Conservation (phyloP, 139 green algal genomes). For the Chlorella sorokiniana region DNA sequence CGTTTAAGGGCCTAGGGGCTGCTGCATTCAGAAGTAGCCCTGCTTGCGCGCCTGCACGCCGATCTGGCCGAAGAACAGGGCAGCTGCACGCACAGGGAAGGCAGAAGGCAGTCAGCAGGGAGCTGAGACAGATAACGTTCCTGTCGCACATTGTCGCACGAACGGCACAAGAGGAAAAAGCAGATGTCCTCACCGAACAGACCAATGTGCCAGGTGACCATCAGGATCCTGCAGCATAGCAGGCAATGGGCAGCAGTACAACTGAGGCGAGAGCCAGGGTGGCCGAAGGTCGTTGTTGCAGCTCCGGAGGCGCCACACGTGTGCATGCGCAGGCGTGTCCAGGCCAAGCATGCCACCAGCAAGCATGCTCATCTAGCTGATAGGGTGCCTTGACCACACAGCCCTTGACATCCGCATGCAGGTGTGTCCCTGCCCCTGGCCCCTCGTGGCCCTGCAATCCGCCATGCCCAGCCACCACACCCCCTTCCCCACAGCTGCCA, state of each 20-base stretch:
- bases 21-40: constrained; percentile 21
- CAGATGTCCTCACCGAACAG: constrained; percentile 54
- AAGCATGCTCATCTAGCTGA: too few relatives aligned
- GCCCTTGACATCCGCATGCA: too few relatives aligned
- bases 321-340: too few relatives aligned
- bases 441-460: too few relatives aligned
- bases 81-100: not conserved
- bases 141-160: too few relatives aligned
- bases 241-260: too few relatives aligned
- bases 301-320: too few relatives aligned
- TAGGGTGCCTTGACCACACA: too few relatives aligned
- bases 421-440: too few relatives aligned
- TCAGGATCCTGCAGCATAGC: too few relatives aligned
- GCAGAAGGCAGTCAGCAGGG: not conserved
- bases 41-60: constrained; percentile 52
- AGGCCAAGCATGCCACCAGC: constrained; percentile 9
- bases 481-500: not conserved
- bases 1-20: not conserved
- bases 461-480: not conserved
- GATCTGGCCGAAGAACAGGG: constrained; percentile 69
- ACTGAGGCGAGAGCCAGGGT: too few relatives aligned
- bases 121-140: not conserved
- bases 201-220: constrained; percentile 72
- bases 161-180: constrained; percentile 1
- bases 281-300: too few relatives aligned